phyloP scores from a whole-genome alignment of 371 early-diverging fungal species.

The Apophysomyces ossiformis region DNA sequence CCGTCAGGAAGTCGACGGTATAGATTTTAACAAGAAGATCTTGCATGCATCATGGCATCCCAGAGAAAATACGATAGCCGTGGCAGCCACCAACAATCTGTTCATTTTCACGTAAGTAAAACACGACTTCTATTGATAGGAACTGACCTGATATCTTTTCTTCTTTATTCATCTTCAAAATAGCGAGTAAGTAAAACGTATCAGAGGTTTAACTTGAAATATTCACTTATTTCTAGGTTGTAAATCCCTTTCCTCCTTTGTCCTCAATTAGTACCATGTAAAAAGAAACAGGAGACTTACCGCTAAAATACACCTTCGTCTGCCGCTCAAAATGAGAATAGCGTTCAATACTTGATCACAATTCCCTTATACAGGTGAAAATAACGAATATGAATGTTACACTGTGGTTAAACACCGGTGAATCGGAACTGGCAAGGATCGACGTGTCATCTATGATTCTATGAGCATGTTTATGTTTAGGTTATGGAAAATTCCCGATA shows the following conservation, averaged over 20 bases:
- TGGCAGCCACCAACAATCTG: constrained; percentile 97
- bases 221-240: constrained; percentile 41
- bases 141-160: not conserved
- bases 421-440: too few species aligned
- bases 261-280: not conserved
- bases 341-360: too few species aligned
- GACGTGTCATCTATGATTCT: too few species aligned
- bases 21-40: constrained; percentile 96
- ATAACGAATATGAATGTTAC: too few species aligned
- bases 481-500: too few species aligned
- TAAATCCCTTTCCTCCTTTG: constrained; percentile 4
- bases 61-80: constrained; percentile 92
- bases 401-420: too few species aligned
- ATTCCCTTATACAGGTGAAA: too few species aligned
- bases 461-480: too few species aligned
- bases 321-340: not conserved
- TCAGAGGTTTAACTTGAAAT: not conserved
- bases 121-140: not conserved
- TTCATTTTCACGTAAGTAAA: constrained; percentile 86
- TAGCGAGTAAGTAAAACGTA: not conserved
- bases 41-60: constrained; percentile 99
- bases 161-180: not conserved
- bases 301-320: constrained; percentile 88
- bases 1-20: constrained; percentile 66
- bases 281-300: constrained; percentile 67